A percentile compares a stretch with the other conserved stretches of the same genome.
phyloP scores from a whole-genome alignment of 352 stramenopile genomes.

The Globisporangium uncinulatum region DNA sequence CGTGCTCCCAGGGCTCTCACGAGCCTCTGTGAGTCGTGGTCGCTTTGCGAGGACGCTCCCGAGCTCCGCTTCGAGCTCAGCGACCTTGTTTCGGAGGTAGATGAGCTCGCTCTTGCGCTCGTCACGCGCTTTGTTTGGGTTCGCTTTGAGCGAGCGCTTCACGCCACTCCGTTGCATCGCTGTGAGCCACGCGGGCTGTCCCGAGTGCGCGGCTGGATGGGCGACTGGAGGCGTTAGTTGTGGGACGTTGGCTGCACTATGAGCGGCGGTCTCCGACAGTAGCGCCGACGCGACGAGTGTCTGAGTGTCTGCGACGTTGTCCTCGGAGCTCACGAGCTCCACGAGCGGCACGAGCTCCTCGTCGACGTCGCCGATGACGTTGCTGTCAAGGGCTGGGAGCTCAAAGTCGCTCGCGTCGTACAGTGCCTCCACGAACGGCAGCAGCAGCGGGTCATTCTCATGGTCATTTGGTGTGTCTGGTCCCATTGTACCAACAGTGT shows the following conservation, averaged over 20 bases:
- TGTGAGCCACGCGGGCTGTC: too few species aligned
- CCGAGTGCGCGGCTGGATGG: too few species aligned
- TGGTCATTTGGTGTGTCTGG: too few species aligned
- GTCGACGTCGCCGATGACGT: neutral
- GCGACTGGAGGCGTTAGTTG: too few species aligned
- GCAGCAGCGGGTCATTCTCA: too few species aligned
- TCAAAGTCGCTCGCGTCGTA: too few species aligned
- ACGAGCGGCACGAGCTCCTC: neutral
- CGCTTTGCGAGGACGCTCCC: neutral
- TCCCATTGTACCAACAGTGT: too few species aligned
- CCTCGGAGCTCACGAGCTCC: constrained; percentile 1
- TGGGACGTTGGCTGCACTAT: too few species aligned
- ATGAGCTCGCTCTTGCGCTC: constrained; percentile 27
- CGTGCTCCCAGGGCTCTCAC: neutral
- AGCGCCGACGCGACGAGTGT: neutral
- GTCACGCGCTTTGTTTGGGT: constrained; percentile 27
- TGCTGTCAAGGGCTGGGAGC: neutral
- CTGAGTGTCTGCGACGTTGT: neutral
- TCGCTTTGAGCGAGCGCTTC: neutral
- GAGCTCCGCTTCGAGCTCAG: constrained; percentile 21
- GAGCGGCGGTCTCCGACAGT: too few species aligned
- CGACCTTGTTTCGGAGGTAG: constrained; percentile 28
- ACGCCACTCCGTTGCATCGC: neutral
- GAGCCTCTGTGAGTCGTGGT: neutral
- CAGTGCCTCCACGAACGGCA: too few species aligned